Conservation (phyloP, 805 yeast species). For the Kodamaea neixiangensis region DNA sequence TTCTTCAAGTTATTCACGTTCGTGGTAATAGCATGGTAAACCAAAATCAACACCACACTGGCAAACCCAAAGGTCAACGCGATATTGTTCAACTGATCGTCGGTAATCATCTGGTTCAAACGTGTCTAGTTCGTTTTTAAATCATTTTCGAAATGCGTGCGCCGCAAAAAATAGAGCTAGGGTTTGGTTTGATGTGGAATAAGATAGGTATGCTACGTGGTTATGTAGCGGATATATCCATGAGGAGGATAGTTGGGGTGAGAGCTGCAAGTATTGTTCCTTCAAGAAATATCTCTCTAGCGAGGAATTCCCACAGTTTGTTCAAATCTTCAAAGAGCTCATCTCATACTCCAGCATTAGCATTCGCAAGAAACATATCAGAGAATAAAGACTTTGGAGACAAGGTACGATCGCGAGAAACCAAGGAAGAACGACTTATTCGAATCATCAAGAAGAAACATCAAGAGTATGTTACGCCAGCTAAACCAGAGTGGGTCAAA, state of each 20-base stretch:
- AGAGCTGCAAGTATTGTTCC: not conserved
- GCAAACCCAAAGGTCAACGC: conserved; percentile 74
- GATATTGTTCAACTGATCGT: conserved; percentile 71
- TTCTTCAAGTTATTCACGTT: conserved; percentile 26
- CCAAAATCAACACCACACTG: conserved; percentile 67
- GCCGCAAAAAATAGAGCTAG: not conserved
- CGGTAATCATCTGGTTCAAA: conserved; percentile 66
- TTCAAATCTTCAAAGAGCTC: not conserved
- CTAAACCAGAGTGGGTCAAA: conserved; percentile 58
- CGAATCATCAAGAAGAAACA: conserved; percentile 25
- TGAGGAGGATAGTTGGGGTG: not conserved
- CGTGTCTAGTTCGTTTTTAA: conserved; percentile 5
- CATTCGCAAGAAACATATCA: not conserved
- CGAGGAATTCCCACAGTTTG: not conserved
- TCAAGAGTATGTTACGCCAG: conserved; percentile 42
- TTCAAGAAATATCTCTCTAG: not conserved
- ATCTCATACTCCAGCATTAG: not conserved
- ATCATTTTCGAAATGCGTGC: not conserved
- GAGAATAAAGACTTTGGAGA: not conserved
- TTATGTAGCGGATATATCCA: not conserved
- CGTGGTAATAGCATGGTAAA: conserved; percentile 68
- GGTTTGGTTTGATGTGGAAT: not conserved
- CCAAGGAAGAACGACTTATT: conserved; percentile 4
- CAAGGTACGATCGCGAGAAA: not conserved
- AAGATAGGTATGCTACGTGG: not conserved